These are phyloP conservation scores for Aciculosporium take DNA, from an alignment of 2,329 filamentous ascomycete genomes.

Conservation along the genomic window DNA sequence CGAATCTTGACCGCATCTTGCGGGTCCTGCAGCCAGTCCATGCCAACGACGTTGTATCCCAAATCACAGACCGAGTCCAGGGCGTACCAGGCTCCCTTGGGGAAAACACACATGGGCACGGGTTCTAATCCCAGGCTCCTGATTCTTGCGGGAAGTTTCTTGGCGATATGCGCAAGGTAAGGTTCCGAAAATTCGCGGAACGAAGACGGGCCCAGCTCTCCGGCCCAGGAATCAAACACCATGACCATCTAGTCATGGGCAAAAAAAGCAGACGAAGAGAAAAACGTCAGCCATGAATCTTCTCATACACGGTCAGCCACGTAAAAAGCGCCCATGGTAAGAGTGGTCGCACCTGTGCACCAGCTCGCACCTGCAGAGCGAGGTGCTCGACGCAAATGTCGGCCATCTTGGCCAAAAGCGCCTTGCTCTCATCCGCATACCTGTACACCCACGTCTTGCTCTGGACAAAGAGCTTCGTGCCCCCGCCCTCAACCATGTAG, in stretches of 20 bases:
- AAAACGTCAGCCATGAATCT: neutral
- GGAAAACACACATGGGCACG: slow-evolving; percentile 96
- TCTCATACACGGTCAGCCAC: no score
- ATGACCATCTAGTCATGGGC: slow-evolving; percentile 53
- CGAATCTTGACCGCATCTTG: slow-evolving; percentile 70
- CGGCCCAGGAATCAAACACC: slow-evolving; percentile 97
- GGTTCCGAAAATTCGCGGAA: slow-evolving; percentile 81
- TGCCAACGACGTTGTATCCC: slow-evolving; percentile 83
- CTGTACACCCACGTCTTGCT: slow-evolving; percentile 95
- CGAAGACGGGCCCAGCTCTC: slow-evolving; percentile 70
- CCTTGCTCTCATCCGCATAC: slow-evolving; percentile 67
- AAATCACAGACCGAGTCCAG: slow-evolving; percentile 75
- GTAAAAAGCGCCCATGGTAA: no score
- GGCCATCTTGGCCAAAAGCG: slow-evolving; percentile 76
- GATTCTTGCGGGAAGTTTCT: slow-evolving; percentile 62
- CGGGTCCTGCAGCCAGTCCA: slow-evolving; percentile 91
- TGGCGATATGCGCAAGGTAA: slow-evolving; percentile 71
- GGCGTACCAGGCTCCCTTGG: slow-evolving; percentile 94
- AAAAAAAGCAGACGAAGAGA: neutral
- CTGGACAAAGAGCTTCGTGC: slow-evolving; percentile 86
- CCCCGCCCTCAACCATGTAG: slow-evolving; percentile 98
- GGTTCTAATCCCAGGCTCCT: slow-evolving; percentile 58
- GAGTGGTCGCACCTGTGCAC: slow-evolving; percentile 56
- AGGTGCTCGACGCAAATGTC: slow-evolving; percentile 92
- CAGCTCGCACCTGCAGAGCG: slow-evolving; percentile 80